These are phyloP conservation scores for Chrysanthemum makinoi DNA, from an alignment of 129 eudicot genomes.

Conservation along the genomic window DNA sequence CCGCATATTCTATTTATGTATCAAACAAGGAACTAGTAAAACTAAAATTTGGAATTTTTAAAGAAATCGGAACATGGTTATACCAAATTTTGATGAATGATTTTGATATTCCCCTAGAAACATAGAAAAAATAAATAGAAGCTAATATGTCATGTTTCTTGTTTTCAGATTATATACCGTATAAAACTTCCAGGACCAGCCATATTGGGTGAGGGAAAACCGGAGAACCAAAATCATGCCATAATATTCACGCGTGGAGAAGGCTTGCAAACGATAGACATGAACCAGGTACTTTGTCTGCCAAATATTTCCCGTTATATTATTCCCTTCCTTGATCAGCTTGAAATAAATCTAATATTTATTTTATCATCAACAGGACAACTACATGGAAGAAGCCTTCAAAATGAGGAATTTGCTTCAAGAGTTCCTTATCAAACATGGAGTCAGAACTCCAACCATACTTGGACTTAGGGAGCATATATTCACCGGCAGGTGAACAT, in stretches of 20 bases:
- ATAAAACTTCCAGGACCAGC: slow-evolving; percentile 89
- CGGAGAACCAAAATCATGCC: slow-evolving; percentile 93
- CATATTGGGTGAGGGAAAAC: slow-evolving; percentile 84
- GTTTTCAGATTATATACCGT: slow-evolving; percentile 67
- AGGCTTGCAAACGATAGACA: slow-evolving; percentile 89
- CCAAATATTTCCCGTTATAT: background rate
- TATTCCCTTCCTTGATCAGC: background rate
- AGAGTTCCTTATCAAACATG: slow-evolving; percentile 76
- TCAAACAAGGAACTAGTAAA: slow-evolving; percentile 8
- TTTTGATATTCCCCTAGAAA: background rate
- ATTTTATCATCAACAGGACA: slow-evolving; percentile 50
- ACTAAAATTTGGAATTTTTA: background rate
- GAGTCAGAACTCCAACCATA: slow-evolving; percentile 82
- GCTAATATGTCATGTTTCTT: slow-evolving; percentile 11
- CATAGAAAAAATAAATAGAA: background rate
- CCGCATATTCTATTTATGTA: background rate
- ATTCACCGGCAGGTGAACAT: slow-evolving; percentile 78
- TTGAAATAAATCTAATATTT: background rate
- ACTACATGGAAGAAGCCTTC: slow-evolving; percentile 94
- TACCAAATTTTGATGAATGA: slow-evolving; percentile 1
- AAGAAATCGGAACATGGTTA: slow-evolving; percentile 13
- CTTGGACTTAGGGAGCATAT: slow-evolving; percentile 95
- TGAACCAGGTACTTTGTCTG: slow-evolving; percentile 64
- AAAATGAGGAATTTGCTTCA: slow-evolving; percentile 91
- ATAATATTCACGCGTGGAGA: slow-evolving; percentile 91